These are phyloP conservation scores for Globisporangium barbulae DNA, from an alignment of 352 stramenopile species.

Conservation along the genomic window DNA sequence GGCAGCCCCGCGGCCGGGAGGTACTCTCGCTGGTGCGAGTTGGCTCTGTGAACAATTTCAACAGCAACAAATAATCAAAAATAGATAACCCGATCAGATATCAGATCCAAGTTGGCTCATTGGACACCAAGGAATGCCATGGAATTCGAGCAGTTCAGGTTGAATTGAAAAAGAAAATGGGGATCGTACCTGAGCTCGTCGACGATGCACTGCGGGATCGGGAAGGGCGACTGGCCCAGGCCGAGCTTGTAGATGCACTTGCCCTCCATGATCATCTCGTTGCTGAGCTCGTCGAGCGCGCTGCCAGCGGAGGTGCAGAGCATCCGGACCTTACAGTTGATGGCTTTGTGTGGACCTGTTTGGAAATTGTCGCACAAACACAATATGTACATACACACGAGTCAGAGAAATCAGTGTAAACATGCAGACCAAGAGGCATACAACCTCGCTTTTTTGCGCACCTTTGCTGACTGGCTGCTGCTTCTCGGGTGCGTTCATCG, in stretches of 20 bases:
- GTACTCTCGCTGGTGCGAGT: slow-evolving; percentile 83
- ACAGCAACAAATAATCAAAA: slow-evolving; percentile 1
- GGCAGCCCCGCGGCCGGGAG: slow-evolving; percentile 73
- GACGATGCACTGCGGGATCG: slow-evolving; percentile 85
- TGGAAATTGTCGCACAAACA: not conserved
- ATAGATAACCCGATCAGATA: slow-evolving; percentile 1
- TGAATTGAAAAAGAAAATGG: not conserved
- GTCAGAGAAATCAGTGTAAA: not conserved
- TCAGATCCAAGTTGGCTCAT: not conserved
- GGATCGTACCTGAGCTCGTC: slow-evolving; percentile 70
- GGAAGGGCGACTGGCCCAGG: slow-evolving; percentile 83
- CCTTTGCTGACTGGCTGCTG: slow-evolving; percentile 23
- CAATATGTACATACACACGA: not conserved
- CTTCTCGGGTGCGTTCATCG: slow-evolving; percentile 22
- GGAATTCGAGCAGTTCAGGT: slow-evolving; percentile 17
- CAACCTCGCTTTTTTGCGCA: slow-evolving; percentile 7
- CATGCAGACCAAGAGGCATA: not conserved
- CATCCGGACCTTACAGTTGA: slow-evolving; percentile 88
- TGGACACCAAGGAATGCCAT: not conserved
- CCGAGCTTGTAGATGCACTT: slow-evolving; percentile 85
- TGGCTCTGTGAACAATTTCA: slow-evolving; percentile 33
- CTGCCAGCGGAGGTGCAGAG: slow-evolving; percentile 75
- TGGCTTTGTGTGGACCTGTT: slow-evolving; percentile 68
- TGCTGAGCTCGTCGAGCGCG: slow-evolving; percentile 82
- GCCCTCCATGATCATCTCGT: slow-evolving; percentile 77